phyloP scores from a whole-genome alignment of 108 stramenopile genomes.

The Discostella stelligeroides region DNA sequence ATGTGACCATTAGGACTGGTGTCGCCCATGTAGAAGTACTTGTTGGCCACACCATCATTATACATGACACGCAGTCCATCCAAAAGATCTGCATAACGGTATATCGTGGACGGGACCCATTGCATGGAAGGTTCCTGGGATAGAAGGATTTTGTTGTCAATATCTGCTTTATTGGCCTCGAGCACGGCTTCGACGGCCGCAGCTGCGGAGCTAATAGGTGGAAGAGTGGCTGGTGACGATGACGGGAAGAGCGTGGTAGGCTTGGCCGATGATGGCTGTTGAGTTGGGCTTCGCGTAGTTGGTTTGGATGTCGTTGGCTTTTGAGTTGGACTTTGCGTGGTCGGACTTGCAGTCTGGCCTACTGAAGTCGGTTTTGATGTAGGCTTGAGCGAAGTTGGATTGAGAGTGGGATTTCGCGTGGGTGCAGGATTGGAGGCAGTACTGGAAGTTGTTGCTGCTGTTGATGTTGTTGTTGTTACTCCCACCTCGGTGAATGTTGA shows the following conservation, averaged over 20 bases:
- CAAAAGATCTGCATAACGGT: slow-evolving; percentile 38
- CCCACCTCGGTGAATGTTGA: slow-evolving; percentile 20
- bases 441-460: neutral
- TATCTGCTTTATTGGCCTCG: slow-evolving; percentile 27
- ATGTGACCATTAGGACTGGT: slow-evolving; percentile 31
- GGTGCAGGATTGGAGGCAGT: neutral
- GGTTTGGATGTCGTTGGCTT: slow-evolving; percentile 3
- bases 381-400: neutral
- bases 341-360: neutral
- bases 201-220: slow-evolving; percentile 16
- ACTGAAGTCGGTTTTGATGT: neutral
- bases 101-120: slow-evolving; percentile 45
- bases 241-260: slow-evolving; percentile 17
- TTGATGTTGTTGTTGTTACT: slow-evolving; percentile 3
- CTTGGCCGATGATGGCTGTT: neutral
- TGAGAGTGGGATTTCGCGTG: neutral
- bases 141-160: slow-evolving; percentile 41
- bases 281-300: slow-evolving; percentile 6
- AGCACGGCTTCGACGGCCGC: slow-evolving; percentile 40
- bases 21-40: slow-evolving; percentile 44
- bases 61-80: slow-evolving; percentile 38
- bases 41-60: slow-evolving; percentile 38
- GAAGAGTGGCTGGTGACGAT: slow-evolving; percentile 8
- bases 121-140: slow-evolving; percentile 35
- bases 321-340: neutral